Percentiles rank a stretch among this genome's conserved stretches.
phyloP scores from a whole-genome alignment of 1,284 basidiomycete species.

The Cutaneotrichosporon sp. region DNA sequence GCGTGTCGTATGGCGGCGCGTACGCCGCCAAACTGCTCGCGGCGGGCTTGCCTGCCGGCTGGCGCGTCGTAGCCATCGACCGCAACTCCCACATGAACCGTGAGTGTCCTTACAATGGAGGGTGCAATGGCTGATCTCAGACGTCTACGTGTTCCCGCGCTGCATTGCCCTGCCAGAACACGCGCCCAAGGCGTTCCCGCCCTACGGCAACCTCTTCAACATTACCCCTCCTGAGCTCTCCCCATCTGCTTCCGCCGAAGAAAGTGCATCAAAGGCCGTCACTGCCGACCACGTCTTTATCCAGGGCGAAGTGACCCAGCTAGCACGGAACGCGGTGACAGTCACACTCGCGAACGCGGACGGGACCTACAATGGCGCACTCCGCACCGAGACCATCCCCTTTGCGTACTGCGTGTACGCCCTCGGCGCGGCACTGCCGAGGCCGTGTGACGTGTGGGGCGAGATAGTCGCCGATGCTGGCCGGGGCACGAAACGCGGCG shows the following conservation, averaged over 20 bases:
- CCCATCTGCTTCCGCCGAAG: too few species aligned
- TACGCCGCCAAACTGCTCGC: slow-evolving; percentile 59
- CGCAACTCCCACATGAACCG: slow-evolving; percentile 57
- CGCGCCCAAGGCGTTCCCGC: slow-evolving; percentile 58
- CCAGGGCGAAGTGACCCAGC: slow-evolving; percentile 53
- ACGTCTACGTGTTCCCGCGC: slow-evolving; percentile 53
- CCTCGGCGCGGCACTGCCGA: slow-evolving; percentile 43
- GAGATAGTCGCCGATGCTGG: slow-evolving; percentile 13
- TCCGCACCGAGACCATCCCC: slow-evolving; percentile 21
- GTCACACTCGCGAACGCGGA: slow-evolving; percentile 38
- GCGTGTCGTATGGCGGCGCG: slow-evolving; percentile 57
- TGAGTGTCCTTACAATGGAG: slow-evolving; percentile 17
- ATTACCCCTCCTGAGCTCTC: neutral
- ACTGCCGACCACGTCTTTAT: slow-evolving; percentile 41
- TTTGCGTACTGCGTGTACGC: slow-evolving; percentile 51
- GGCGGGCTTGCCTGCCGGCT: slow-evolving; percentile 55
- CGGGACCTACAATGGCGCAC: slow-evolving; percentile 10
- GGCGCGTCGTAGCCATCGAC: slow-evolving; percentile 66
- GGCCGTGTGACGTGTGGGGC: slow-evolving; percentile 46
- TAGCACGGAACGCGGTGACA: slow-evolving; percentile 52
- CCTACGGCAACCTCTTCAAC: slow-evolving; percentile 55
- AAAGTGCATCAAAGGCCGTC: slow-evolving; percentile 4
- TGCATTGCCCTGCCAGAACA: slow-evolving; percentile 49
- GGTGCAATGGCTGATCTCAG: slow-evolving; percentile 19
- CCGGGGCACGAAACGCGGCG: slow-evolving; percentile 37